Conservation (phyloP, 495 filamentous ascomycete species). For the Penicillium atrosanguineum region DNA sequence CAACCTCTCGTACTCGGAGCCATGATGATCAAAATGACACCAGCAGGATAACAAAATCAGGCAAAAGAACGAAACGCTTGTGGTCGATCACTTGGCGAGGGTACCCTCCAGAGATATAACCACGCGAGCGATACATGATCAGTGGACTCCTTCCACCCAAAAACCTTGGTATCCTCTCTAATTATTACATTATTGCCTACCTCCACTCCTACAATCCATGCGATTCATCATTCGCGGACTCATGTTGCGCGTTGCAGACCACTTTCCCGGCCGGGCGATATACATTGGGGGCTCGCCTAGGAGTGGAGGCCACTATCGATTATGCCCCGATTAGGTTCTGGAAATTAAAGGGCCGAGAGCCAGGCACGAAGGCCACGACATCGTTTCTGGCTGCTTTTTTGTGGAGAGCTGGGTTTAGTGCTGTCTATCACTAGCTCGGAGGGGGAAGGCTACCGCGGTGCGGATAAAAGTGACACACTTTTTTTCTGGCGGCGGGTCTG, state of each 20-base stretch:
- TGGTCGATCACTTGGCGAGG: conserved; percentile 16
- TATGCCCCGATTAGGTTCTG: conserved; percentile 6
- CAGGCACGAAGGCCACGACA: not conserved
- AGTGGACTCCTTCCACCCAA: not conserved
- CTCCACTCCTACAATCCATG: not conserved
- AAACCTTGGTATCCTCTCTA: not conserved
- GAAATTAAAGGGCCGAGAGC: not conserved
- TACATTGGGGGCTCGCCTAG: not conserved
- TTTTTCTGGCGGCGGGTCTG: conserved; percentile 1
- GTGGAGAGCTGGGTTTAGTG: conserved; percentile 8
- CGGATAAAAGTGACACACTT: conserved; percentile 9
- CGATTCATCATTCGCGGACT: conserved; percentile 1
- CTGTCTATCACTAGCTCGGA: conserved; percentile 12
- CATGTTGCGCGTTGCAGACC: not conserved
- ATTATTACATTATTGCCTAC: conserved; percentile 1
- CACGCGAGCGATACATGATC: conserved; percentile 1
- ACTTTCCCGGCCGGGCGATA: not conserved
- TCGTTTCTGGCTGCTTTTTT: not conserved
- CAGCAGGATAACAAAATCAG: conserved; percentile 1
- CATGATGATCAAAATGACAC: conserved; percentile 20
- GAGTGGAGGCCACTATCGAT: conserved; percentile 11
- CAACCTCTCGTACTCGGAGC: conserved; percentile 25
- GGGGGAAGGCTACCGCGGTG: conserved; percentile 10
- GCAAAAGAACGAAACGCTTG: conserved; percentile 17
- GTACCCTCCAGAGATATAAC: conserved; percentile 14